Conservation (phyloP, 2,329 filamentous ascomycete genomes). For the Trichoderma koningii region DNA sequence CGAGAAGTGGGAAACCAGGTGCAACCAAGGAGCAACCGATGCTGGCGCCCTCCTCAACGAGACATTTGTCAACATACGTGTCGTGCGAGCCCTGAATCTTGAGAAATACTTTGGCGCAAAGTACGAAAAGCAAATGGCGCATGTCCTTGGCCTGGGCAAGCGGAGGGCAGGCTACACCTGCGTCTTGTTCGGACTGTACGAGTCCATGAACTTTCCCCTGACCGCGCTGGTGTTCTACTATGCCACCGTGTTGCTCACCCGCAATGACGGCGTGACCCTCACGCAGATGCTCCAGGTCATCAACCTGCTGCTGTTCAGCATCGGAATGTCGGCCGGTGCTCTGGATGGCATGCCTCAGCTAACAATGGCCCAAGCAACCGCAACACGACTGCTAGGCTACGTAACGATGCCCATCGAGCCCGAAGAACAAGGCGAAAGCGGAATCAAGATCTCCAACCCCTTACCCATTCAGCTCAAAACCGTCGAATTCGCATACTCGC, state of each 20-base stretch:
- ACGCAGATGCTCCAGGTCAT: conserved; percentile 71
- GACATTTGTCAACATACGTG: conserved; percentile 75
- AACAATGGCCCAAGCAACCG: conserved; percentile 70
- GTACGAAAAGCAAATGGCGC: conserved; percentile 54
- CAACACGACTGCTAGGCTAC: conserved; percentile 70
- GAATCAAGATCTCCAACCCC: conserved; percentile 33
- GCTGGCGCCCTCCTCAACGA: conserved; percentile 66
- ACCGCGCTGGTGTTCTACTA: conserved; percentile 84
- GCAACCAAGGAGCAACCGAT: conserved; percentile 63
- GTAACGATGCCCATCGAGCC: conserved; percentile 57
- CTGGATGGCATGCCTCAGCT: conserved; percentile 79
- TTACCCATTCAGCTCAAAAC: conserved; percentile 52
- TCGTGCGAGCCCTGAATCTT: conserved; percentile 73
- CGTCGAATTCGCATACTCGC: conserved; percentile 73
- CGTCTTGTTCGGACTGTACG: conserved; percentile 74
- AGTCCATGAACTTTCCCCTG: conserved; percentile 70
- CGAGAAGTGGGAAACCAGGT: conserved; percentile 70
- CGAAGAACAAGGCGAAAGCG: conserved; percentile 61
- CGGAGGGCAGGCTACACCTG: conserved; percentile 68
- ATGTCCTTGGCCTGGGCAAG: conserved; percentile 62
- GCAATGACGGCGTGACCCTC: conserved; percentile 50
- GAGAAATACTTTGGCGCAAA: conserved; percentile 71
- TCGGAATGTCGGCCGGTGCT: conserved; percentile 70
- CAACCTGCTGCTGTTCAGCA: conserved; percentile 80
- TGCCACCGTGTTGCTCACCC: conserved; percentile 64